Conservation (phyloP, 768 basidiomycete genomes). For the Russula vinacea region DNA sequence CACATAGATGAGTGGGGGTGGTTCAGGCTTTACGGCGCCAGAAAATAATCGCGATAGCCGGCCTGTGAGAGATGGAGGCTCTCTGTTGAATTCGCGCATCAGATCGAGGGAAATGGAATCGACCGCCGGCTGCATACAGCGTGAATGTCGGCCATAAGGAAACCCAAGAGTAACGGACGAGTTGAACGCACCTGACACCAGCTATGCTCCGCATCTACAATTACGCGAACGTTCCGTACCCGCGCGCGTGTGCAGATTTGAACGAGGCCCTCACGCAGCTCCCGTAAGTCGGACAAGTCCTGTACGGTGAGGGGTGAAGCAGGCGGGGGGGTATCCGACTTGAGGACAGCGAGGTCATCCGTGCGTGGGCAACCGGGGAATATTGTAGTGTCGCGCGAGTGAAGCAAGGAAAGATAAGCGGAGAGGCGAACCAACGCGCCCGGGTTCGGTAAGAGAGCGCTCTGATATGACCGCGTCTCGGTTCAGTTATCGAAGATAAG, state of each 20-base stretch:
- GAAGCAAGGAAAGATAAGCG: slow-evolving; percentile 45
- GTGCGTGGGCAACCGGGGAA: slow-evolving; percentile 68
- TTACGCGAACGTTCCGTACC: slow-evolving; percentile 60
- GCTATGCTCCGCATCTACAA: slow-evolving; percentile 83
- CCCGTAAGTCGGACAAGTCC: slow-evolving; percentile 59
- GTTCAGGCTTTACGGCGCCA: neutral
- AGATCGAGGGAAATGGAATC: slow-evolving; percentile 75
- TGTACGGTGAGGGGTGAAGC: slow-evolving; percentile 42
- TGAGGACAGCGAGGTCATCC: slow-evolving; percentile 57
- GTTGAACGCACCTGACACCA: slow-evolving; percentile 42
- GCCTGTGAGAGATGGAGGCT: slow-evolving; percentile 29
- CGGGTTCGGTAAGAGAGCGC: slow-evolving; percentile 65
- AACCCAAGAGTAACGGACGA: neutral
- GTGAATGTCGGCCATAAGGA: neutral
- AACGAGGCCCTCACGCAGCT: slow-evolving; percentile 58
- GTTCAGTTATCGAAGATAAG: neutral
- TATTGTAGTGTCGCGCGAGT: slow-evolving; percentile 37
- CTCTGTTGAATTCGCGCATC: slow-evolving; percentile 71
- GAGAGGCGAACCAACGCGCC: slow-evolving; percentile 62
- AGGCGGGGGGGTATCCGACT: slow-evolving; percentile 28
- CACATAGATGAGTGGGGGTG: slow-evolving; percentile 65
- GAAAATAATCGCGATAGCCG: neutral
- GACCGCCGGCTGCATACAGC: slow-evolving; percentile 60
- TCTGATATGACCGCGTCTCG: slow-evolving; percentile 39
- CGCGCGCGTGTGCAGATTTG: slow-evolving; percentile 63